Base-by-base conservation (phyloP, 2,329 filamentous ascomycete species). In the Nigrospora oryzae region DNA sequence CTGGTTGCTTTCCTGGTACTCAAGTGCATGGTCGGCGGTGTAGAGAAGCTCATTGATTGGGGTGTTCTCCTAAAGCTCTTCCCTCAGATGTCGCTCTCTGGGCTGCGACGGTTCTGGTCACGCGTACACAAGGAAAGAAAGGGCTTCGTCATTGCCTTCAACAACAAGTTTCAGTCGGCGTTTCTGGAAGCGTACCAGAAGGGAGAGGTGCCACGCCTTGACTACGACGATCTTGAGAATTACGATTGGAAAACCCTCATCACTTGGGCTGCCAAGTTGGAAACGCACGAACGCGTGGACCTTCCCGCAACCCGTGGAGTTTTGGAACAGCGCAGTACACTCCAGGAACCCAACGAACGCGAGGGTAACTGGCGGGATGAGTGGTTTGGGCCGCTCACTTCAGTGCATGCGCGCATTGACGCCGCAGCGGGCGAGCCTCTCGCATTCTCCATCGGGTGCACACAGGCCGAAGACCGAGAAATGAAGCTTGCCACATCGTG, bases 231-330 rank as follows among this genome's bases (percentile, higher is more conserved):
- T 38, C 70, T 81, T 0, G 60, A 74, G 35, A 71, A 73, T 2
- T 88, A 87, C 47, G 82, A 90, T 56, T 89, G 86, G 84, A 63
- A 68, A 11, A 62, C 60, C 5, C 62, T 90, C 6, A 74, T 89
- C 39, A 68, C 74, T 33, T 91, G 86, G 86, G 74, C 81, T 1
- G 66, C 79, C 50, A 68, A 71, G 17, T 74, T 77, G 4, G 63
- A 70, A 19, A 64, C 64, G 1, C 62, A 69, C 30, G 65, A 71
- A 44, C 67, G 68, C 0, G 55, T 73, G 32, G 59, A 68, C 17
- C 67, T 83, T 2, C 79, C 79, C 2, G 56, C 58, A 3, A 68
- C 69, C 1, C 66, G 70, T 38, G 53, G 61, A 12, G 58, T 60
- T n/a, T 58, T 84, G 2, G 61, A 73, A 3, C 52, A 66, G 13